These are phyloP conservation scores for Fusarium chaquense DNA, from an alignment of 2,329 filamentous ascomycete species.

Conservation along the genomic window DNA sequence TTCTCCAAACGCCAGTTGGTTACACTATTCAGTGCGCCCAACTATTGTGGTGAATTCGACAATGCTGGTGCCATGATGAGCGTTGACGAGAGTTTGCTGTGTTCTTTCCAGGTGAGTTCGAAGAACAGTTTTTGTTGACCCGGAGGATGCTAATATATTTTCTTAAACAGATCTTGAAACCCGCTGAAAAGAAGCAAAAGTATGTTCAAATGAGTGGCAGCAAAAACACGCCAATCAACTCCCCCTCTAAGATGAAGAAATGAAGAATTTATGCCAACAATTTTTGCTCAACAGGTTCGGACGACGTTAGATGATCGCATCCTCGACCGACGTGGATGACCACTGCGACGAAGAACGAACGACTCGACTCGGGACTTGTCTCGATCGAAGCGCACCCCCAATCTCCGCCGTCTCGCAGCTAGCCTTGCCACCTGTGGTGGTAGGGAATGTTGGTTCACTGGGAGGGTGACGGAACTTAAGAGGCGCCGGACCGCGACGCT, in stretches of 20 bases:
- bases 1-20: constrained; percentile 98
- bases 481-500: constrained; percentile 45
- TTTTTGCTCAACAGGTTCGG: constrained; percentile 88
- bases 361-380: constrained; percentile 41
- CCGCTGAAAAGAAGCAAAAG: constrained; percentile 99
- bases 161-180: constrained; percentile 86
- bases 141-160: constrained; percentile 20
- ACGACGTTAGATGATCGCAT: constrained; percentile 77
- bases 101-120: constrained; percentile 89
- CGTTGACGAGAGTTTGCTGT: constrained; percentile 96
- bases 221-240: constrained; percentile 49
- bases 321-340: constrained; percentile 45
- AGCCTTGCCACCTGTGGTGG: constrained; percentile 47
- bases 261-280: constrained; percentile 68
- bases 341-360: constrained; percentile 42
- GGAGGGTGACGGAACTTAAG: constrained; percentile 47
- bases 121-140: background rate
- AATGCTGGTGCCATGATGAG: constrained; percentile 99
- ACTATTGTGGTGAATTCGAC: constrained; percentile 99
- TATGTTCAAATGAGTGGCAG: constrained; percentile 85
- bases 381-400: constrained; percentile 43
- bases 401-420: constrained; percentile 49
- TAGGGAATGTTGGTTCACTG: constrained; percentile 49
- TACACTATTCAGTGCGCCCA: constrained; percentile 96
- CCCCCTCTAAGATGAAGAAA: constrained; percentile 42